phyloP scores from a whole-genome alignment of 1,139 yeast species.

The Zygosaccharomyces sapae region DNA sequence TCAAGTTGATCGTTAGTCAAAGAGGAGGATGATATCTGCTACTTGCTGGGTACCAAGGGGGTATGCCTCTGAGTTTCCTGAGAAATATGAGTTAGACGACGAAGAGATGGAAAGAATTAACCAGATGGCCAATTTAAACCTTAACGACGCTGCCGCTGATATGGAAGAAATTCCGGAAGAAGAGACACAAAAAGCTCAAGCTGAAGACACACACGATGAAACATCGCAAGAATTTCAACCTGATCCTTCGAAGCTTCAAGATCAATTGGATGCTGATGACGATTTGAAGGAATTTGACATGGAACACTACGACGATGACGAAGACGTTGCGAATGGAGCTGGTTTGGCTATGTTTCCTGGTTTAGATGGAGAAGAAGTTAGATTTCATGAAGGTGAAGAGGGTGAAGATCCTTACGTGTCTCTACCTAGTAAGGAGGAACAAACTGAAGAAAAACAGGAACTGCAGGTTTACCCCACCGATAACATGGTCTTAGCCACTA shows the following conservation, averaged over 20 bases:
- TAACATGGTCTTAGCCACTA: constrained; percentile 80
- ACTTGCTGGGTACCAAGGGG: constrained; percentile 97
- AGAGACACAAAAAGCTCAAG: constrained; percentile 22
- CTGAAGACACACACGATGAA: constrained; percentile 26
- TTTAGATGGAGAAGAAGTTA: constrained; percentile 48
- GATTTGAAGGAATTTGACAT: constrained; percentile 84
- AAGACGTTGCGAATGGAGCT: constrained; percentile 42
- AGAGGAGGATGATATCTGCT: constrained; percentile 70
- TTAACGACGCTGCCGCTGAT: constrained; percentile 68
- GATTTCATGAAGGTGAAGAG: constrained; percentile 58
- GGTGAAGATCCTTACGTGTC: constrained; percentile 72
- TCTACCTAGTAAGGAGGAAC: constrained; percentile 59
- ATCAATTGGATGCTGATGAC: constrained; percentile 64
- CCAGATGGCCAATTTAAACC: constrained; percentile 76
- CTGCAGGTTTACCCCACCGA: constrained; percentile 86
- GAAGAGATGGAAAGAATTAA: constrained; percentile 90
- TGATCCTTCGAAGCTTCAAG: constrained; percentile 37
- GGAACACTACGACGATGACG: constrained; percentile 76
- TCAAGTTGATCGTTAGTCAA: neutral
- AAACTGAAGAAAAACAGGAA: constrained; percentile 72
- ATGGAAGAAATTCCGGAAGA: constrained; percentile 42
- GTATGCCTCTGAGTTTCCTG: constrained; percentile 88
- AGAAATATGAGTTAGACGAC: constrained; percentile 80
- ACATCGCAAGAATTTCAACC: constrained; percentile 24
- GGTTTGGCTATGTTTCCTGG: constrained; percentile 73